A percentile compares a stretch with the other conserved stretches of the same genome.
phyloP scores from a whole-genome alignment of 2,329 filamentous ascomycete genomes.

The Cladophialophora immunda region DNA sequence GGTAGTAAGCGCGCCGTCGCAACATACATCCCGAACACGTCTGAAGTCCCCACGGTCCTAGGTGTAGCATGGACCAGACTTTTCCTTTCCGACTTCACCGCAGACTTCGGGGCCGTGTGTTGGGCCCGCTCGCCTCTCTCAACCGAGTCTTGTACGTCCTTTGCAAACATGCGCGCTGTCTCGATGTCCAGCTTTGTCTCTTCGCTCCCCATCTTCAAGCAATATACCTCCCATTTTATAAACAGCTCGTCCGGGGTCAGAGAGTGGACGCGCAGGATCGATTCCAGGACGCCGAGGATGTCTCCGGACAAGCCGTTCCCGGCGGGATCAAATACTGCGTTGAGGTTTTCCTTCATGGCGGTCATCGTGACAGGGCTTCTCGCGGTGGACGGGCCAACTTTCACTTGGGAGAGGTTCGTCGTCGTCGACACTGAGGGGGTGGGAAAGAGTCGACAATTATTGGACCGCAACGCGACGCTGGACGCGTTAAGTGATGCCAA shows the following conservation, averaged over 20 bases:
- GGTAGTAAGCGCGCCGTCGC: too few relatives aligned
- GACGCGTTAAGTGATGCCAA: conserved; percentile 22
- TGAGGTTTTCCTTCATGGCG: conserved; percentile 61
- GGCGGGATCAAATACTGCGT: conserved; percentile 66
- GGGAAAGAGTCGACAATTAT: neutral
- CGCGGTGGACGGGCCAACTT: neutral
- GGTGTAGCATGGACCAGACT: conserved; percentile 65
- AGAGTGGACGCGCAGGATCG: conserved; percentile 84
- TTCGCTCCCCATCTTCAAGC: conserved; percentile 88
- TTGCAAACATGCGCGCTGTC: conserved; percentile 80
- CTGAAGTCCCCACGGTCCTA: conserved; percentile 65
- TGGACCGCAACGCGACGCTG: neutral
- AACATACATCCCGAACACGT: conserved; percentile 82
- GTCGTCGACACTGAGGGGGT: neutral
- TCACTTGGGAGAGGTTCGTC: neutral
- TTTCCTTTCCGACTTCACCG: conserved; percentile 71
- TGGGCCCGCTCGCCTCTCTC: conserved; percentile 78
- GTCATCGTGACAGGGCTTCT: conserved; percentile 45
- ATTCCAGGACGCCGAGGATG: conserved; percentile 80
- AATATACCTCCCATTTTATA: conserved; percentile 99
- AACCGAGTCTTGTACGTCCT: conserved; percentile 82
- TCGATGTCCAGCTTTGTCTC: conserved; percentile 76
- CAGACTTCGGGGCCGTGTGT: conserved; percentile 55
- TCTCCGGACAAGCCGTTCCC: conserved; percentile 74
- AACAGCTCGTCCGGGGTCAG: conserved; percentile 86